Evolutionary conservation across 2,329 filamentous ascomycete species (phyloP).

Genomic region (Aspergillus jensenii): DNA sequence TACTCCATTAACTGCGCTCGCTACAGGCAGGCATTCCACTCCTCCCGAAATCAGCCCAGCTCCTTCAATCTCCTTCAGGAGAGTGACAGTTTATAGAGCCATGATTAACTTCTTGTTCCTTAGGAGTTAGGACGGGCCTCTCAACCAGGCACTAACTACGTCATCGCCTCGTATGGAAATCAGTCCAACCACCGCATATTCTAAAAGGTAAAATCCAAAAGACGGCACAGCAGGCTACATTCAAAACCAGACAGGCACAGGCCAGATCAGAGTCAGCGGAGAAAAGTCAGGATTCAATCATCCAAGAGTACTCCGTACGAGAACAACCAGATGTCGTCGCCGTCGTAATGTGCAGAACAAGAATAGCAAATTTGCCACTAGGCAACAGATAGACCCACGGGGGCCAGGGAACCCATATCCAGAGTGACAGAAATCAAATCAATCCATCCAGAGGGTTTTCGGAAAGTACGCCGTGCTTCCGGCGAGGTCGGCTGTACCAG

Average conservation of each 20-base stretch:
- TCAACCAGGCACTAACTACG: neutral
- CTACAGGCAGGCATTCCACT: neutral
- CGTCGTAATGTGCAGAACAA: neutral
- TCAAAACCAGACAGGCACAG: too few relatives aligned
- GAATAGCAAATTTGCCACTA: neutral
- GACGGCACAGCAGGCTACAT: too few relatives aligned
- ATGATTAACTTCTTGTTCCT: neutral
- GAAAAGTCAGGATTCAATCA: too few relatives aligned
- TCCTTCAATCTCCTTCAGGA: neutral
- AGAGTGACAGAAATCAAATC: neutral
- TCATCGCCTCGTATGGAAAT: neutral
- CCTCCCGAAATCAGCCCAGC: neutral
- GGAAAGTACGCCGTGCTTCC: neutral
- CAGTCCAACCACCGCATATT: too few relatives aligned
- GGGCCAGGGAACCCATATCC: neutral
- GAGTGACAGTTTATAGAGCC: too few relatives aligned
- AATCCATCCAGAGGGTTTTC: neutral
- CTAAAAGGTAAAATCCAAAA: too few relatives aligned
- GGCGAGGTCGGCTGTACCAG: neutral
- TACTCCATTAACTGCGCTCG: too few relatives aligned
- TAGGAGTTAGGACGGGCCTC: neutral
- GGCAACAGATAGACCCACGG: too few relatives aligned
- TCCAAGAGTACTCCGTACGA: too few relatives aligned
- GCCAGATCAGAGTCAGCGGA: too few relatives aligned
- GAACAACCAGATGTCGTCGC: too few relatives aligned